Evolutionary conservation across 441 rosid species (phyloP).

Genomic region (Erysimum cheiri): DNA sequence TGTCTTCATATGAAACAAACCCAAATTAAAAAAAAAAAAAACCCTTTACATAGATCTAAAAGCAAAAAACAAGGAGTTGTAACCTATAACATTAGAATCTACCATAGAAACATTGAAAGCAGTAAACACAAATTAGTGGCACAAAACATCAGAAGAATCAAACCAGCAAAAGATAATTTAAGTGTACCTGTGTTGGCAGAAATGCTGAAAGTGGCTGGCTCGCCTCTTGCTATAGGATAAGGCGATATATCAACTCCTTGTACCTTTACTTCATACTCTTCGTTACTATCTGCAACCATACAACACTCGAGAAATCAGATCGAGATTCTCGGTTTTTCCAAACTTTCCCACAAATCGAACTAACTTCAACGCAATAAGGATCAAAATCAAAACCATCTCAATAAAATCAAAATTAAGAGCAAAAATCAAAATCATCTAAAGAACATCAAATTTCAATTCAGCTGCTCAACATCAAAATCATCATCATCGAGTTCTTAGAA

Average conservation of each 20-base stretch:
- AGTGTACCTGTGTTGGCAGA: conserved; percentile 68
- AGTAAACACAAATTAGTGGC: neutral
- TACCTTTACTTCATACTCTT: conserved; percentile 72
- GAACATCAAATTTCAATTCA: neutral
- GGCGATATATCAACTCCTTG: conserved; percentile 78
- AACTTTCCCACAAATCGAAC: neutral
- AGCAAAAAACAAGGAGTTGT: neutral
- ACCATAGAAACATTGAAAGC: neutral
- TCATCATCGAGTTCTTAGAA: neutral
- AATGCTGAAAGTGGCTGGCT: conserved; percentile 77
- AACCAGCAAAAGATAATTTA: neutral
- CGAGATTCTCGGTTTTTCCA: conserved; percentile 9
- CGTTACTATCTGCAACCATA: conserved; percentile 61
- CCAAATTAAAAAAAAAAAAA: neutral
- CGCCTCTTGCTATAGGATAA: conserved; percentile 71
- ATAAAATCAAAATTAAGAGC: neutral
- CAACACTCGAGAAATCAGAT: neutral
- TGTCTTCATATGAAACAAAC: conserved; percentile 24
- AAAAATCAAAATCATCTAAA: neutral
- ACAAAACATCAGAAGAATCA: neutral
- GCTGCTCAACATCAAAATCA: neutral
- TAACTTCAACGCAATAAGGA: neutral
- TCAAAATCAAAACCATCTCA: neutral
- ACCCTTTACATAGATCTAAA: too few species aligned
- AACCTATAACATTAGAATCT: neutral